phyloP scores from a whole-genome alignment of 495 filamentous ascomycete genomes.

The Hapsidospora chrysogenum region DNA sequence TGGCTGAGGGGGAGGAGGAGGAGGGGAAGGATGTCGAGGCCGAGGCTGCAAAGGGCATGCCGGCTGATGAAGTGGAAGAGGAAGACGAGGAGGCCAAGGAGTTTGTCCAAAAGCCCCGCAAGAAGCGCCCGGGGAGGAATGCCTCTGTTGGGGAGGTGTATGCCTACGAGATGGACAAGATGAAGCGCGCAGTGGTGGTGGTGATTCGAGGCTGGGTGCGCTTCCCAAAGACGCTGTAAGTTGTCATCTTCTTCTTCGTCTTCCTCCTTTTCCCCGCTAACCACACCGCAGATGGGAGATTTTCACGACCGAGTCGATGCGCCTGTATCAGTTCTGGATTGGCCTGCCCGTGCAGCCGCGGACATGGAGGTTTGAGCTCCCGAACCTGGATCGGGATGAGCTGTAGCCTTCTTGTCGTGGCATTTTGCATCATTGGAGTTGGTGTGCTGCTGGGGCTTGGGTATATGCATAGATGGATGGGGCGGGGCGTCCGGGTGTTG shows the following conservation, averaged over 20 bases:
- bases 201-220: conserved; percentile 55
- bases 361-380: conserved; percentile 43
- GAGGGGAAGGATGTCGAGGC: conserved; percentile 12
- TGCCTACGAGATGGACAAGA: conserved; percentile 39
- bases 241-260: conserved; percentile 8
- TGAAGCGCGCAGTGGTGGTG: conserved; percentile 43
- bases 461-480: too few relatives aligned
- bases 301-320: conserved; percentile 34
- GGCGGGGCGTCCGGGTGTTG: too few relatives aligned
- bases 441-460: too few relatives aligned
- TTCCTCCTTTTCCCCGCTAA: not conserved
- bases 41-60: too few relatives aligned
- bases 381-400: conserved; percentile 32
- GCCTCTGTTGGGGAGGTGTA: conserved; percentile 38
- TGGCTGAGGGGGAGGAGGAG: conserved; percentile 35
- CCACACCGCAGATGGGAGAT: conserved; percentile 38
- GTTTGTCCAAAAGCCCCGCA: conserved; percentile 20
- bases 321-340: conserved; percentile 64
- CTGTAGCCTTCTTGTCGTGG: too few relatives aligned
- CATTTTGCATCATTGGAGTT: not conserved
- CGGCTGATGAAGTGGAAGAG: conserved; percentile 1
- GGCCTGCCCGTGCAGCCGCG: conserved; percentile 57
- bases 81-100: conserved; percentile 6
- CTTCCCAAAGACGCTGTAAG: conserved; percentile 58
- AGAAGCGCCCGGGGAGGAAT: conserved; percentile 9